Percentiles rank a stretch among this genome's conserved stretches.
Evolutionary conservation across 305 asterid species (phyloP).

Genomic region (Plantago coronopus): DNA sequence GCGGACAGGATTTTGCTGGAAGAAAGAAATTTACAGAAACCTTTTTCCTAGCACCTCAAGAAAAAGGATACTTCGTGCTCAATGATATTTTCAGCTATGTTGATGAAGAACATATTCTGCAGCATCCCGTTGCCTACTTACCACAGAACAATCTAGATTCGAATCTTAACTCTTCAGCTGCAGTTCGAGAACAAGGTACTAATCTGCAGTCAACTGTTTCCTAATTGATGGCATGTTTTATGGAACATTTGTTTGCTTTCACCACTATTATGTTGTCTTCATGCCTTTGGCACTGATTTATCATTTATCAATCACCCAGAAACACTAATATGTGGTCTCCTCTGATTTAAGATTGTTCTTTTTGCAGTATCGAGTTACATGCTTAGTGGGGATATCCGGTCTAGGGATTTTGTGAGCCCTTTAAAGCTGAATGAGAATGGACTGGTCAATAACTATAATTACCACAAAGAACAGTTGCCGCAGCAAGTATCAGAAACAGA

Average conservation of each 20-base stretch:
- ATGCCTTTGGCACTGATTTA: not conserved
- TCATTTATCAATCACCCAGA: not conserved
- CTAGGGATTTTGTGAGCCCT: conserved; percentile 50
- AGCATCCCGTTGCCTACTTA: conserved; percentile 64
- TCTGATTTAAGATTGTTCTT: not conserved
- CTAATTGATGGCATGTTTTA: not conserved
- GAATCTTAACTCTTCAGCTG: conserved; percentile 46
- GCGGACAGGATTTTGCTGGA: conserved; percentile 49
- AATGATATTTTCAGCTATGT: conserved; percentile 87
- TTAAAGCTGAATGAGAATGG: conserved; percentile 51
- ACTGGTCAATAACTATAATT: conserved; percentile 43
- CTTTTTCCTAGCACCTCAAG: conserved; percentile 97
- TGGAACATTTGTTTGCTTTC: not conserved
- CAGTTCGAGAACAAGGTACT: conserved; percentile 70
- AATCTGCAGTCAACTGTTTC: conserved; percentile 7
- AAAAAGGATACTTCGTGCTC: conserved; percentile 82
- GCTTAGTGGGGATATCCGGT: conserved; percentile 61
- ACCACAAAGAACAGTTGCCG: conserved; percentile 49
- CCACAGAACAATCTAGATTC: conserved; percentile 60
- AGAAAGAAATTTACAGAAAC: conserved; percentile 87
- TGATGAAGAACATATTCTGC: conserved; percentile 69
- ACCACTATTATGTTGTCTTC: not conserved
- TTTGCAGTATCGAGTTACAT: conserved; percentile 61
- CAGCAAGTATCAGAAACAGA: conserved; percentile 60
- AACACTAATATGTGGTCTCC: not conserved